Evolutionary conservation across 306 rosid genomes (phyloP).

Genomic region (Fragaria nilgerrensis): DNA sequence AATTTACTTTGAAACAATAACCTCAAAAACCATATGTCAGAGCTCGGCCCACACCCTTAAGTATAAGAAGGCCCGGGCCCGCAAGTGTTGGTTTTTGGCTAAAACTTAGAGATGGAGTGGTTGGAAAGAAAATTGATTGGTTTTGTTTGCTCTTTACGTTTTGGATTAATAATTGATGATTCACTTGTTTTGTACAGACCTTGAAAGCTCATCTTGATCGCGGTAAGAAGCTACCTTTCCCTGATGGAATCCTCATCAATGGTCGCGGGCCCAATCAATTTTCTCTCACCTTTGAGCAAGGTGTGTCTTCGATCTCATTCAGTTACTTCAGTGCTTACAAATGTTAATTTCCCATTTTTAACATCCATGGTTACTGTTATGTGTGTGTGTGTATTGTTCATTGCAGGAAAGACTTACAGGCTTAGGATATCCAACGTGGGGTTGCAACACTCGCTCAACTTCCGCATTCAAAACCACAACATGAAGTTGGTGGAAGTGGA

Average conservation of each 20-base stretch:
- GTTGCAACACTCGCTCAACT: slow-evolving; percentile 79
- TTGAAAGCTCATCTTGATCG: slow-evolving; percentile 64
- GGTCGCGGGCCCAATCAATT: slow-evolving; percentile 85
- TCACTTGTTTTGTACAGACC: slow-evolving; percentile 34
- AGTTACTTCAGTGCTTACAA: not conserved
- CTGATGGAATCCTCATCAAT: slow-evolving; percentile 93
- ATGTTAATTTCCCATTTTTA: not conserved
- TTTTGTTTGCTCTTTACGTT: not conserved
- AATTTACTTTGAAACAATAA: not conserved
- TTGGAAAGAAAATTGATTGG: not conserved
- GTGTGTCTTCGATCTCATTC: slow-evolving; percentile 25
- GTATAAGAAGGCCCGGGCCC: not conserved
- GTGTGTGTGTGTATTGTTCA: not conserved
- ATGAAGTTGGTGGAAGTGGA: slow-evolving; percentile 92
- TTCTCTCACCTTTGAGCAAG: slow-evolving; percentile 79
- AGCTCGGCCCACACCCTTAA: not conserved
- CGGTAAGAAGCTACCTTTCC: slow-evolving; percentile 72
- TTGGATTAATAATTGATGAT: not conserved
- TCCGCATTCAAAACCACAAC: slow-evolving; percentile 77
- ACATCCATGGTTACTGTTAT: not conserved
- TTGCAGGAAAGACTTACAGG: slow-evolving; percentile 87
- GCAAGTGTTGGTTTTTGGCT: not conserved
- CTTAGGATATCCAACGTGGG: slow-evolving; percentile 95
- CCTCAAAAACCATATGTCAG: not conserved
- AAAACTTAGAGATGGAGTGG: not conserved